A percentile compares a stretch with the other conserved stretches of the same genome.
phyloP scores from a whole-genome alignment of 306 rosid genomes.

The Astragalus membranaceus region DNA sequence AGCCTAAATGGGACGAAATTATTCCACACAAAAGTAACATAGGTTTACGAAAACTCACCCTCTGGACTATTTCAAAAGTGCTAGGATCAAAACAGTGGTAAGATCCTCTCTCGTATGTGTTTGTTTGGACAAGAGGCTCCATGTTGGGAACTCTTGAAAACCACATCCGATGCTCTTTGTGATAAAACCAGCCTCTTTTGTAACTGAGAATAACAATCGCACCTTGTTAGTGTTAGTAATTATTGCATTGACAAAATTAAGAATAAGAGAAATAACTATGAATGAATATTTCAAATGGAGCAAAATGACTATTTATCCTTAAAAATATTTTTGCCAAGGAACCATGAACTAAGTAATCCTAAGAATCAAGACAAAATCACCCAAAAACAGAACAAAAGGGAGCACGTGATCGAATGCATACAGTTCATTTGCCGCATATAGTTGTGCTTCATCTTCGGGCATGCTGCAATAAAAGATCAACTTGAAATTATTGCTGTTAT shows the following conservation, averaged over 20 bases:
- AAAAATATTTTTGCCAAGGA: slow-evolving; percentile 7
- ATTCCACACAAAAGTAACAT: not conserved
- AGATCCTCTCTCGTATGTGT: slow-evolving; percentile 68
- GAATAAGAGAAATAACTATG: no score
- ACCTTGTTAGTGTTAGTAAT: not conserved
- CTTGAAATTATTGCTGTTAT: not conserved
- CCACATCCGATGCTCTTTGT: slow-evolving; percentile 72
- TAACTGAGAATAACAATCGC: slow-evolving; percentile 37
- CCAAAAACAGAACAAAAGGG: not conserved
- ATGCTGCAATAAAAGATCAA: slow-evolving; percentile 44
- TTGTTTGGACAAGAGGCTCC: slow-evolving; percentile 76
- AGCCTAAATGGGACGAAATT: not conserved
- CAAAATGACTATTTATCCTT: not conserved
- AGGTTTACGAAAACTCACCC: slow-evolving; percentile 41
- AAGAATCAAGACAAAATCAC: not conserved
- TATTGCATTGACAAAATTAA: not conserved
- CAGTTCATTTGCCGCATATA: slow-evolving; percentile 80
- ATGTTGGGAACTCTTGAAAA: slow-evolving; percentile 54
- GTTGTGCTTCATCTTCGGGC: slow-evolving; percentile 86
- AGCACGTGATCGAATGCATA: slow-evolving; percentile 29
- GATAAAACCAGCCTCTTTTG: slow-evolving; percentile 77
- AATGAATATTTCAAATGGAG: not conserved
- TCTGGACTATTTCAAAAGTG: slow-evolving; percentile 56
- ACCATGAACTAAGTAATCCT: not conserved
- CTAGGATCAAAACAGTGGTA: slow-evolving; percentile 82